Evolutionary conservation across 345 rosid species (phyloP), one percentile per base, ranked within the genome.

Genomic region (Arabidopsis suecica): DNA sequence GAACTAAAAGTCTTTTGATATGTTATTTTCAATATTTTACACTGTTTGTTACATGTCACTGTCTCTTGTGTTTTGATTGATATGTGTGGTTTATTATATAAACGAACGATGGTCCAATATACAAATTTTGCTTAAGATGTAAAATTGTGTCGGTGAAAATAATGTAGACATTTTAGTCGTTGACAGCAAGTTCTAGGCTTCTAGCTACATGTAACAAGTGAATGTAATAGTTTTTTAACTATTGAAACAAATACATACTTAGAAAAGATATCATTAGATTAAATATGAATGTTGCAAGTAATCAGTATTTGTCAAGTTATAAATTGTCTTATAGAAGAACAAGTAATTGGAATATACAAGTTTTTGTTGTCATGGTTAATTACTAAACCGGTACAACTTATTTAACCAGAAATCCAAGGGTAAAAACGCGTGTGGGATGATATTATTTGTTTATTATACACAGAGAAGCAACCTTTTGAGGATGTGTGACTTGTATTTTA

Each of bases 31-130:
- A 47, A 56, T 74, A 54, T 18, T 18, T 63, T 56, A 55, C 64
- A 45, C 36, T 54, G 56, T 36, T 76, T 45, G 75, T 62, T 71
- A 51, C 71, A 70, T 64, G 80, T 77, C 80, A 70, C 5, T 70
- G 23, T 69, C 79, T 76, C 0, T 4, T 18, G 22, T 44, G 65
- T 22, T 45, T 67, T 53, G 36, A 69, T 61, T 16, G 32, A 28
- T 28, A 28, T 42, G 48, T 59, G 55, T 75, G 61, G 62, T 32
- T 40, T 65, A 33, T 60, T 60, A 14, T 36, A 48, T 3, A 28
- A 28, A 28, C 32, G 32, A 28, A 60, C 8, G 44, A 36, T 56
- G 79, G 79, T 68, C 55, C 6, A 14, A 16, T 23, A 7, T 75
- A 32, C 57, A 51, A 32, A 40, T 41, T 48, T 53, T 54, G 8